phyloP scores from a whole-genome alignment of 2,329 filamentous ascomycete species.

The Diaporthe aspalathi region DNA sequence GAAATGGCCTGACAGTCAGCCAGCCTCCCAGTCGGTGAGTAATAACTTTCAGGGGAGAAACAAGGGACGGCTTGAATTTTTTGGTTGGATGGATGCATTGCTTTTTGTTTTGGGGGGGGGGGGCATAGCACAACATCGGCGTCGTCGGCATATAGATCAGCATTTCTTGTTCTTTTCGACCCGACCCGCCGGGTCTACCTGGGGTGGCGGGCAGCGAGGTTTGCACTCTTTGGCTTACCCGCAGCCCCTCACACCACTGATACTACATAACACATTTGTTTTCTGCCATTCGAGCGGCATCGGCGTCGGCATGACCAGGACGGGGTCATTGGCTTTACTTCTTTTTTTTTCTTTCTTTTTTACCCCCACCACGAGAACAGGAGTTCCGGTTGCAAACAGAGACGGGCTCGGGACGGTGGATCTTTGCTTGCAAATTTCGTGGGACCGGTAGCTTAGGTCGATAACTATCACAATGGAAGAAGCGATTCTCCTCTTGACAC shows the following conservation, averaged over 20 bases:
- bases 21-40: neutral
- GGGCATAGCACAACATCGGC: constrained; percentile 28
- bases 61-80: neutral
- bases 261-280: constrained; percentile 3
- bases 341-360: too few relatives aligned
- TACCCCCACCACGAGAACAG: neutral
- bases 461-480: constrained; percentile 14
- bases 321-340: neutral
- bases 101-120: neutral
- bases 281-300: constrained; percentile 23
- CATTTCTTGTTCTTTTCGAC: constrained; percentile 3
- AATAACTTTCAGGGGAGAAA: neutral
- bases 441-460: constrained; percentile 10
- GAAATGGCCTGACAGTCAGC: neutral
- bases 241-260: neutral
- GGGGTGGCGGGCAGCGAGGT: neutral
- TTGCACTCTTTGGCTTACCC: neutral
- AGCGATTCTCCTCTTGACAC: neutral
- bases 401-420: neutral
- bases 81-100: neutral
- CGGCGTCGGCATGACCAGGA: constrained; percentile 5
- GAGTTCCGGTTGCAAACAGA: constrained; percentile 13
- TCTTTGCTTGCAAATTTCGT: neutral
- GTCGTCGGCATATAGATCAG: constrained; percentile 32
- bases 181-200: neutral